A percentile compares a stretch with the other conserved stretches of the same genome.
Conservation (phyloP, 768 basidiomycete species). For the Cyclocybe cylindracea region DNA sequence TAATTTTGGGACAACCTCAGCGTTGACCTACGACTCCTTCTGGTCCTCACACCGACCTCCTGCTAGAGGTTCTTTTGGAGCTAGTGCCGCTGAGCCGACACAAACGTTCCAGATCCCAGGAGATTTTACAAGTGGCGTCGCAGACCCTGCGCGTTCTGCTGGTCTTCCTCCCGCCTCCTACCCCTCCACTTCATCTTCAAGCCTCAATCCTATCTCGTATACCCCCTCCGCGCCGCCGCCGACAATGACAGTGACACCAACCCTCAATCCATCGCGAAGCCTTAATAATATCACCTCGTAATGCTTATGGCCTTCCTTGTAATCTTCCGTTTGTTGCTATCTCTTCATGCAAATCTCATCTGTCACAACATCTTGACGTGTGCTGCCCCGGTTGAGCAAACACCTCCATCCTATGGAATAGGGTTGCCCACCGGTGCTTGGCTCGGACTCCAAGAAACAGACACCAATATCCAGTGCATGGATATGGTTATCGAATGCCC, state of each 20-base stretch:
- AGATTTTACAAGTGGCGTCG: conserved; percentile 11
- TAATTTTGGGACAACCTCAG: conserved; percentile 26
- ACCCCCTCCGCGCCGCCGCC: background rate
- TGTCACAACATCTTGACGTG: conserved; percentile 18
- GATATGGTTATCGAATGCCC: background rate
- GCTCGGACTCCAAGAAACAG: conserved; percentile 16
- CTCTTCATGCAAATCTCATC: conserved; percentile 13
- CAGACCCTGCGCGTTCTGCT: conserved; percentile 7
- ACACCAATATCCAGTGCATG: conserved; percentile 1
- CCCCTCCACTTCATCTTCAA: background rate
- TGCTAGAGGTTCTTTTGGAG: conserved; percentile 4
- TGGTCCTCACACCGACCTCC: conserved; percentile 51
- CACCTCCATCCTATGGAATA: background rate
- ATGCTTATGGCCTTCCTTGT: conserved; percentile 9
- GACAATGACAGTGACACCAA: background rate
- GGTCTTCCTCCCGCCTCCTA: background rate
- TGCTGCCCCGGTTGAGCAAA: background rate
- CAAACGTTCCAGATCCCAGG: conserved; percentile 11
- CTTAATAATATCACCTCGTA: conserved; percentile 4
- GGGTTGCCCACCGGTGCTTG: conserved; percentile 11
- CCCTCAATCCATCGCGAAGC: background rate
- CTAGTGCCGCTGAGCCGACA: background rate
- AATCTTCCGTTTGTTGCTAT: conserved; percentile 16
- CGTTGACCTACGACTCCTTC: conserved; percentile 62
- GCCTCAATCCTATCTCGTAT: background rate